phyloP scores from a whole-genome alignment of 2,329 filamentous ascomycete genomes.

The Didymella sp. region DNA sequence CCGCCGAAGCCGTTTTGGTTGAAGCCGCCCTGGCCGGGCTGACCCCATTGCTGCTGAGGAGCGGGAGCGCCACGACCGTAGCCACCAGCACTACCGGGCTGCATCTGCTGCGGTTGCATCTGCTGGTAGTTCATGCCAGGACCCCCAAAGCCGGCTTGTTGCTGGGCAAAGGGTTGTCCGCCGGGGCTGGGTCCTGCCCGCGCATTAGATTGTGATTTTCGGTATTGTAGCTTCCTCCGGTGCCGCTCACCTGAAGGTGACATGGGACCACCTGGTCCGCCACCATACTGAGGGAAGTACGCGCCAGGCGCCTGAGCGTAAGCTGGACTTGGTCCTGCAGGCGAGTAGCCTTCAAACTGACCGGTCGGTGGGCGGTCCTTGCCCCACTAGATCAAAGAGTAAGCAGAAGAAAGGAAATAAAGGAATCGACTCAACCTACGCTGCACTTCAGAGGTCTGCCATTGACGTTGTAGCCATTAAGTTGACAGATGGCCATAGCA shows the following conservation, averaged over 20 bases:
- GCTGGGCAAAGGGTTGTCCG: conserved; percentile 67
- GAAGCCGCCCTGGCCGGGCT: conserved; percentile 56
- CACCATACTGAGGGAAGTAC: conserved; percentile 95
- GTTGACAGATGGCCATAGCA: conserved; percentile 96
- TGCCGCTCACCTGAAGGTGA: conserved; percentile 62
- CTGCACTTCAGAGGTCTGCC: conserved; percentile 97
- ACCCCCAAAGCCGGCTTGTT: conserved; percentile 67
- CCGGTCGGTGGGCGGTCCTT: conserved; percentile 94
- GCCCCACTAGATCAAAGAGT: conserved; percentile 75
- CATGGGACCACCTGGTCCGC: conserved; percentile 64
- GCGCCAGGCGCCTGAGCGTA: conserved; percentile 79
- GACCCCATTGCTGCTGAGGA: conserved; percentile 61
- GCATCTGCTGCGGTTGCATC: conserved; percentile 36
- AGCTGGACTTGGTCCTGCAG: conserved; percentile 75
- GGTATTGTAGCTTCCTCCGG: conserved; percentile 46
- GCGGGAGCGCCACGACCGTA: conserved; percentile 77
- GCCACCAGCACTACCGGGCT: conserved; percentile 74
- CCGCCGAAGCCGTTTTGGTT: conserved; percentile 65
- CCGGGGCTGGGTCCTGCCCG: conserved; percentile 62
- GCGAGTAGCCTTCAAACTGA: conserved; percentile 82
- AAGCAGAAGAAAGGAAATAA: conserved; percentile 33
- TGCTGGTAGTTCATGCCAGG: conserved; percentile 58
- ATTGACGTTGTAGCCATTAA: conserved; percentile 98
- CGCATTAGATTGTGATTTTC: conserved; percentile 49
- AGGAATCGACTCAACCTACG: conserved; percentile 66